Percentiles rank a stretch among this genome's conserved stretches.
Evolutionary conservation across 2,329 filamentous ascomycete species (phyloP).

Genomic region (Aspergillus piperis): DNA sequence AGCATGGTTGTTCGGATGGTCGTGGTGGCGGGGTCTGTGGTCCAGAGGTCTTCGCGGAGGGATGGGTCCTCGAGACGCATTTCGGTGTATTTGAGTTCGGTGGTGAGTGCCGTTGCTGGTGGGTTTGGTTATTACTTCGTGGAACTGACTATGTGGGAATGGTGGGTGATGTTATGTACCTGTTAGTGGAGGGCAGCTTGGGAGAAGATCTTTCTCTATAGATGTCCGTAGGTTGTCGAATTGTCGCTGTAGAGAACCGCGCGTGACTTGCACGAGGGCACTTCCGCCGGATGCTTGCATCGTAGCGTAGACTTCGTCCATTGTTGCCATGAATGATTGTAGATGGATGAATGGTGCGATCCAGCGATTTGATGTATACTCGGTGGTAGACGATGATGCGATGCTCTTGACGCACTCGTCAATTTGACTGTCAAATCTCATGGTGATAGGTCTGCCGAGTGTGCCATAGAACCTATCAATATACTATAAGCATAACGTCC

Average conservation of each 20-base stretch:
- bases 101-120: conserved; percentile 20
- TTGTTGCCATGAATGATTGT: conserved; percentile 21
- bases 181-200: conserved; percentile 14
- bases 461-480: neutral
- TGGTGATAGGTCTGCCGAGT: neutral
- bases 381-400: conserved; percentile 2
- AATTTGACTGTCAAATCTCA: conserved; percentile 10
- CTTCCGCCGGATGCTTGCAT: conserved; percentile 20
- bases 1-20: conserved; percentile 22
- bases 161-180: conserved; percentile 4
- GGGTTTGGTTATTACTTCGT: neutral
- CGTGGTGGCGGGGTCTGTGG: conserved; percentile 16
- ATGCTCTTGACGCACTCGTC: conserved; percentile 16
- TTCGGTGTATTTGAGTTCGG: conserved; percentile 22
- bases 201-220: conserved; percentile 14
- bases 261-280: conserved; percentile 8
- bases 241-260: conserved; percentile 19
- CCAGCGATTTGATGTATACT: conserved; percentile 21
- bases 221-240: conserved; percentile 10
- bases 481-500: neutral
- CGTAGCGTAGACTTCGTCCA: conserved; percentile 22
- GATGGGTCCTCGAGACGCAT: conserved; percentile 22
- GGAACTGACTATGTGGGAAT: neutral
- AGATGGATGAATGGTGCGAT: conserved; percentile 23
- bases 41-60: conserved; percentile 26